Conservation (phyloP, 768 basidiomycete species). For the Pulveroboletus sp. region DNA sequence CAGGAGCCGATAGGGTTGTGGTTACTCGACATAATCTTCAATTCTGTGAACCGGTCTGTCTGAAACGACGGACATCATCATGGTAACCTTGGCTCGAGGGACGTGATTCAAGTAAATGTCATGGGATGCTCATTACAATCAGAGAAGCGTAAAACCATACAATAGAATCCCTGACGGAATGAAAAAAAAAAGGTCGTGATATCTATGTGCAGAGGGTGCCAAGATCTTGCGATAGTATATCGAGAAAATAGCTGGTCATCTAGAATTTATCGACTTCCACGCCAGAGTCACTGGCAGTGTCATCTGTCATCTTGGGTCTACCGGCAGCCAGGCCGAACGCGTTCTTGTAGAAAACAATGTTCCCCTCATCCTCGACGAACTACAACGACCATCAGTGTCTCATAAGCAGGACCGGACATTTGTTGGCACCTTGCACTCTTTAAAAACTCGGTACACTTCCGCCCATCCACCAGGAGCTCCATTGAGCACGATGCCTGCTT, state of each 20-base stretch:
- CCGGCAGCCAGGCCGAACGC: constrained; percentile 69
- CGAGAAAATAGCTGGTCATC: constrained; percentile 2
- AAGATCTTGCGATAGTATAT: constrained; percentile 4
- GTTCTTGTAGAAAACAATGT: constrained; percentile 90
- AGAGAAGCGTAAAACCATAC: background rate
- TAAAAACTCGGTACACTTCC: constrained; percentile 73
- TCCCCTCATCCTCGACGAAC: constrained; percentile 94
- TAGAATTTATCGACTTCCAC: constrained; percentile 47
- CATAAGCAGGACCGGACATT: background rate
- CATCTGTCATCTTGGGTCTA: constrained; percentile 61
- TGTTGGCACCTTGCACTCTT: constrained; percentile 61
- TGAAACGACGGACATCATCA: too few species aligned
- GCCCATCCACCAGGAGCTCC: constrained; percentile 76
- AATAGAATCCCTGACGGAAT: background rate
- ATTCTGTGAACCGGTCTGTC: too few species aligned
- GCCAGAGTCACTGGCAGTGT: constrained; percentile 59
- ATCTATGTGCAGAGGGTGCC: constrained; percentile 8
- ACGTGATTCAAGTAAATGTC: background rate
- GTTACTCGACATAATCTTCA: too few species aligned
- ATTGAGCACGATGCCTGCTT: constrained; percentile 56
- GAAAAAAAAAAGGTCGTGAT: background rate
- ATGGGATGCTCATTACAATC: background rate
- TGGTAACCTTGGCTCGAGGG: too few species aligned
- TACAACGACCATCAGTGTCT: constrained; percentile 17
- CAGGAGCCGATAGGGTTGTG: too few species aligned